Evolutionary conservation across 495 filamentous ascomycete species (phyloP), one percentile per base, ranked within the genome.

Genomic region (Neurospora sp.): DNA sequence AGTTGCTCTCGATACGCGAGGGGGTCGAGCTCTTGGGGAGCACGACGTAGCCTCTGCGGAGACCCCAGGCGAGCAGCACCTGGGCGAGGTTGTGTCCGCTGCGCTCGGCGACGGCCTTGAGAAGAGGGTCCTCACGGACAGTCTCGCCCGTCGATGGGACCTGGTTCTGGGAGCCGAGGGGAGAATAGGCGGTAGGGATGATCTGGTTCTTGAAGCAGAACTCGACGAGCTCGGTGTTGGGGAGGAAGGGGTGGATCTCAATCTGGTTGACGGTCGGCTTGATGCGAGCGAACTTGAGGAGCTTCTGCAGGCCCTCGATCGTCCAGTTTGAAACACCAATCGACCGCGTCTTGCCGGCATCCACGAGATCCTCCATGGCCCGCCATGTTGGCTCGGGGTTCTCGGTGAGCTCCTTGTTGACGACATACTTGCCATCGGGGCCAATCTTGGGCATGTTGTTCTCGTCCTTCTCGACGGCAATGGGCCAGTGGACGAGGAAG

Each of bases 401-500:
- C 74, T 81, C 81, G 3, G 81, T 87, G 72, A 84, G 78, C 14
- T 75, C 78, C 74, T 77, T 78, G 72, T 83, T 83, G 76, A 82
- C 80, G 74, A 84, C 31, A 66, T 83, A 82, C 79, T 88, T 88
- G 74, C 89, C 89, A 76, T 90, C 87, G 6, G 84, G 69, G 31
- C 88, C 88, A 71, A 90, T 78, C 80, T 86, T 88, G 73, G 85
- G 85, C 54, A 82, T 82, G 76, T 84, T 73, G 60, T 88, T 79
- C 0, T 81, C 80, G 70, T 86, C 83, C 73, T 82, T 81, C 84
- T 91, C 90, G 40, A 85, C 85, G 3, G 89, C 90, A 82, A 89
- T 85, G 69, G 91, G 91, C 89, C 88, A 93, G 80, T 93, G 91
- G 75, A 92, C 87, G 69, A 92, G 84, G 78, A 90, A 93, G 0